Evolutionary conservation across 1,284 basidiomycete genomes (phyloP).

Genomic region (Rhizoctonia solani): DNA sequence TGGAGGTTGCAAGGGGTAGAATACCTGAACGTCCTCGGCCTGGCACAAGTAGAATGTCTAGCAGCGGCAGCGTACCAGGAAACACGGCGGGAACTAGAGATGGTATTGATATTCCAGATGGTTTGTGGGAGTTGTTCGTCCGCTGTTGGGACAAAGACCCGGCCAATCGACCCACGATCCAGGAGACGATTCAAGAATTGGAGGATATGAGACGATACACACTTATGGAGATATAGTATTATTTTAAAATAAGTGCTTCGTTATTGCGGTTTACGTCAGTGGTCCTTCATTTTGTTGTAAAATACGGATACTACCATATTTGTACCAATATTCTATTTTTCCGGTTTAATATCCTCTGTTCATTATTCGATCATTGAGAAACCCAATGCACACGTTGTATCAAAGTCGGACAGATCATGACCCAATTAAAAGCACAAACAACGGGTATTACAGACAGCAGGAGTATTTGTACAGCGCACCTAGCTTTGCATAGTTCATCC

Average conservation of each 20-base stretch:
- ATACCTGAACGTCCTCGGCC: constrained; percentile 12
- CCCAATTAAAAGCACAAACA: neutral
- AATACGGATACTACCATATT: no score
- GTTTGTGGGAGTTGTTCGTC: constrained; percentile 32
- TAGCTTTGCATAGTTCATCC: neutral
- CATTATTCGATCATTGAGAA: no score
- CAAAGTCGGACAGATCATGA: neutral
- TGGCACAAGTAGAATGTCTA: neutral
- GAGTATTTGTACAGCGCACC: neutral
- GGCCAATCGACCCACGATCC: constrained; percentile 30
- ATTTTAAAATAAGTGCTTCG: neutral
- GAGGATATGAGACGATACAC: constrained; percentile 4
- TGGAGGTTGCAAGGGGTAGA: constrained; percentile 28
- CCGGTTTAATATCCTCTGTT: no score
- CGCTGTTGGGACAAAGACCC: constrained; percentile 26
- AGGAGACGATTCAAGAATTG: constrained; percentile 29
- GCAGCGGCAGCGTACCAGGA: no score
- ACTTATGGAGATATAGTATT: neutral
- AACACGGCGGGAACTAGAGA: constrained; percentile 13
- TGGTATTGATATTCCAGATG: constrained; percentile 21
- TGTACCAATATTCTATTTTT: no score
- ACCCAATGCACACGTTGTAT: neutral
- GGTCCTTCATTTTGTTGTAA: no score
- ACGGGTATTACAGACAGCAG: constrained; percentile 31
- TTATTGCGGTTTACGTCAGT: neutral